Percentiles rank a stretch among this genome's conserved stretches.
Evolutionary conservation across 306 rosid genomes (phyloP).

Genomic region (Rubus parviflorus): DNA sequence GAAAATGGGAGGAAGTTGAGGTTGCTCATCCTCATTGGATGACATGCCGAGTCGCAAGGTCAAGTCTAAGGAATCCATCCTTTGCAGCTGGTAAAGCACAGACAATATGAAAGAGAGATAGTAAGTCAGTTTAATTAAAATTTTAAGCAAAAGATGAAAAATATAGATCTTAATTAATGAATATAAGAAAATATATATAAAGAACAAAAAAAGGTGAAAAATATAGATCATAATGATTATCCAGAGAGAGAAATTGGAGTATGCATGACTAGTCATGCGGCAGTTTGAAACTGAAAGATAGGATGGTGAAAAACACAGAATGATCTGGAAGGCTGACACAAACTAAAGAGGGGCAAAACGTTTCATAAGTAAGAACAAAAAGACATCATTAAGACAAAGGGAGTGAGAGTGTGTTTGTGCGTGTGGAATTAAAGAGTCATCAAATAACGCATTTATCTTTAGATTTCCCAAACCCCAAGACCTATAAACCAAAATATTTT

Average conservation of each 20-base stretch:
- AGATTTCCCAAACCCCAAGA: neutral
- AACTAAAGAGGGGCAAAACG: slow-evolving; percentile 8
- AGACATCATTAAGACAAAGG: slow-evolving; percentile 7
- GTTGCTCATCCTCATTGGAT: too few relatives aligned
- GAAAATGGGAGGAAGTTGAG: too few relatives aligned
- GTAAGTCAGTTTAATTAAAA: neutral
- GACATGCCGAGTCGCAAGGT: too few relatives aligned
- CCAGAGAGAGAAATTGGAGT: neutral
- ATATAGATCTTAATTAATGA: too few relatives aligned
- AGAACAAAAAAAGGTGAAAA: neutral
- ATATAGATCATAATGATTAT: neutral
- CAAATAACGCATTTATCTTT: neutral
- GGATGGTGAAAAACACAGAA: neutral
- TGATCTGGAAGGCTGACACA: slow-evolving; percentile 30
- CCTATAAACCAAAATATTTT: neutral
- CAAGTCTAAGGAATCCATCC: neutral
- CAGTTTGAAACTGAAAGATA: slow-evolving; percentile 20
- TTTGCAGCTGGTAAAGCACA: neutral
- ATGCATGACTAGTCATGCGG: neutral
- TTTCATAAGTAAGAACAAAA: slow-evolving; percentile 3
- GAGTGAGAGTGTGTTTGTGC: neutral
- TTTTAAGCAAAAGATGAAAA: neutral
- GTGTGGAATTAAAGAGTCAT: neutral
- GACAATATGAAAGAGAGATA: neutral
- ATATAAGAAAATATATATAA: too few relatives aligned